phyloP scores from a whole-genome alignment of 2,329 filamentous ascomycete species.

The Calonectria naviculata region DNA sequence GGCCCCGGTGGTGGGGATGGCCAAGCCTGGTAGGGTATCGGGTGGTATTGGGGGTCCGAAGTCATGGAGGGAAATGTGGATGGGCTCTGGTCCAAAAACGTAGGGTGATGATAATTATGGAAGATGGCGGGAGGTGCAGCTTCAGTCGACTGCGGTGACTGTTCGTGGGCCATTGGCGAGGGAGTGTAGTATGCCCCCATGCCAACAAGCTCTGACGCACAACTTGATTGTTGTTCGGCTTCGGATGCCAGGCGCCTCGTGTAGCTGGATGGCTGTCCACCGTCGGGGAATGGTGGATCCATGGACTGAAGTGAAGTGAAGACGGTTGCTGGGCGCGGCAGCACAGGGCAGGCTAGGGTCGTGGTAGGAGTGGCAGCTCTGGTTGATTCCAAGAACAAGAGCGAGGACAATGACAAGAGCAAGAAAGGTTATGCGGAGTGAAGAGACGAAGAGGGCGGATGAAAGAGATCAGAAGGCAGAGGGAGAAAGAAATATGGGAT shows the following conservation, averaged over 20 bases:
- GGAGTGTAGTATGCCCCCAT: constrained; percentile 39
- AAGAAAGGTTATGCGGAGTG: neutral
- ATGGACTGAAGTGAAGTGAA: constrained; percentile 34
- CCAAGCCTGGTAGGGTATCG: constrained; percentile 41
- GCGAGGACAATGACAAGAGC: neutral
- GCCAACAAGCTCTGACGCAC: constrained; percentile 38
- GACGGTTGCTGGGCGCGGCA: constrained; percentile 24
- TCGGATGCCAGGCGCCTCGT: constrained; percentile 40
- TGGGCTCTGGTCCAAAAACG: constrained; percentile 24
- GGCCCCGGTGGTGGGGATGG: constrained; percentile 50
- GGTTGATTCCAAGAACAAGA: neutral
- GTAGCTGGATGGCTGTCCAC: constrained; percentile 45
- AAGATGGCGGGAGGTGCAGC: constrained; percentile 34
- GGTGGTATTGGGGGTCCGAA: constrained; percentile 36
- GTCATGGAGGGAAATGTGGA: constrained; percentile 35
- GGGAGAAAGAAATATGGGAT: constrained; percentile 3
- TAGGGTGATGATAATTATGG: constrained; percentile 32
- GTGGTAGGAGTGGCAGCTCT: constrained; percentile 18
- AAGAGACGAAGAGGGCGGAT: constrained; percentile 16
- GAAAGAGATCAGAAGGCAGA: neutral
- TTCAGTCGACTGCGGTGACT: constrained; percentile 36
- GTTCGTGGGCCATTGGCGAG: constrained; percentile 33
- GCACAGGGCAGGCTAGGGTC: constrained; percentile 36
- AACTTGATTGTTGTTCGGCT: constrained; percentile 42
- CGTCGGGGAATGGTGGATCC: constrained; percentile 43